phyloP scores from a whole-genome alignment of 176 grass and related monocot species.

The Tuctoria greenei region DNA sequence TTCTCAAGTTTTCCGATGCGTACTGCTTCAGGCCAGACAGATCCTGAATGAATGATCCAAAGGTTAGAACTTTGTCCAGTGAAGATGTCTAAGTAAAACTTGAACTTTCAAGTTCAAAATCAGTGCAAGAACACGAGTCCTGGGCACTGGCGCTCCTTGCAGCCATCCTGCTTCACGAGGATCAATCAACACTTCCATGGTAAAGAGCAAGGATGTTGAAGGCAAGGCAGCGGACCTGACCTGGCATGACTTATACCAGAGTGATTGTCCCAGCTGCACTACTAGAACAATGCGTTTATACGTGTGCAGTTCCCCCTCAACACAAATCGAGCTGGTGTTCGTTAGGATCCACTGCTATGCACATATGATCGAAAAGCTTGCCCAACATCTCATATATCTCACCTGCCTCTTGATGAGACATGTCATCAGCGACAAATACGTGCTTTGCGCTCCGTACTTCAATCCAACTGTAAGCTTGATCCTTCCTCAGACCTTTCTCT shows the following conservation, averaged over 20 bases:
- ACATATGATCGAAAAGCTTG: slow-evolving; percentile 45
- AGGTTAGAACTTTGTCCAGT: not conserved
- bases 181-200: not conserved
- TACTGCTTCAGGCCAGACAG: not conserved
- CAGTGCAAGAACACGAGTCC: not conserved
- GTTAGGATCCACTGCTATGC: slow-evolving; percentile 19
- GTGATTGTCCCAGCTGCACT: not conserved
- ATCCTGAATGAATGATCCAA: not conserved
- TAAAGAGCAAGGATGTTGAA: slow-evolving; percentile 15
- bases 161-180: not conserved
- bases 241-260: not conserved
- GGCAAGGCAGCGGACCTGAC: not conserved
- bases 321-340: slow-evolving; percentile 31
- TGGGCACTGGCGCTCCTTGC: not conserved
- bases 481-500: slow-evolving; percentile 63
- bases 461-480: slow-evolving; percentile 73
- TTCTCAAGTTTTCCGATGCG: not conserved
- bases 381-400: slow-evolving; percentile 52
- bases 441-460: slow-evolving; percentile 67
- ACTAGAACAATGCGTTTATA: slow-evolving; percentile 8
- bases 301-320: slow-evolving; percentile 10
- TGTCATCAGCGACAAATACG: slow-evolving; percentile 51
- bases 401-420: slow-evolving; percentile 42
- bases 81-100: not conserved
- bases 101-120: not conserved